These are phyloP conservation scores for Melaleuca alternifolia DNA, from an alignment of 345 rosid species.

Conservation along the genomic window DNA sequence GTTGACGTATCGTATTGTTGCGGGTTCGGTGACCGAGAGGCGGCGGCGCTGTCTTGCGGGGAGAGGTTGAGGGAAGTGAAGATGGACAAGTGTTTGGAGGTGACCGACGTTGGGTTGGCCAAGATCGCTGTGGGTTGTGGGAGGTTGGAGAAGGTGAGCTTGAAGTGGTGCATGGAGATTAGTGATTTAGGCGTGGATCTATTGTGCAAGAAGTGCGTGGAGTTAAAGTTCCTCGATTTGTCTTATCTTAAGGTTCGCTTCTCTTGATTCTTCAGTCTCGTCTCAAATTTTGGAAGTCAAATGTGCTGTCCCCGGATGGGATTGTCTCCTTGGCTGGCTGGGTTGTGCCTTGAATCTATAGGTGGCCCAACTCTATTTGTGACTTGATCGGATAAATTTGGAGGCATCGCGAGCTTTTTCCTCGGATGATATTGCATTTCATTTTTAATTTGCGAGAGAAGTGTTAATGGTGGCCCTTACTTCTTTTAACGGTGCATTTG, in stretches of 20 bases:
- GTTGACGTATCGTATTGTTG: slow-evolving; percentile 72
- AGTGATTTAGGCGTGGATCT: slow-evolving; percentile 76
- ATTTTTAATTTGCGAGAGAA: not conserved
- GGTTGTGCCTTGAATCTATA: not conserved
- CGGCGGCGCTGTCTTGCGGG: slow-evolving; percentile 66
- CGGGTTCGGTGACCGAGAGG: slow-evolving; percentile 71
- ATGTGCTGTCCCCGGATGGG: not conserved
- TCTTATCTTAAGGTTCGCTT: slow-evolving; percentile 93
- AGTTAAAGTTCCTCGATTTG: slow-evolving; percentile 57
- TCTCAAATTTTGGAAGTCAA: not conserved
- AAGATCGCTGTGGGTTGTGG: slow-evolving; percentile 62
- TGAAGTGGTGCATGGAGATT: slow-evolving; percentile 97
- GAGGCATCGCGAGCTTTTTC: not conserved
- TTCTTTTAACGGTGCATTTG: not conserved
- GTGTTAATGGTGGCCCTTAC: not conserved
- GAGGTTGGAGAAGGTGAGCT: slow-evolving; percentile 57
- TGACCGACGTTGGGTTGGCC: slow-evolving; percentile 85
- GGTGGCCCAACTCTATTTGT: not conserved
- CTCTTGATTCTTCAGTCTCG: not conserved
- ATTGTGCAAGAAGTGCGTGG: slow-evolving; percentile 62
- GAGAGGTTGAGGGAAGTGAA: slow-evolving; percentile 51
- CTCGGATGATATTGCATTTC: not conserved
- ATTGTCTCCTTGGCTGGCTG: not conserved
- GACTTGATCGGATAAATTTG: not conserved
- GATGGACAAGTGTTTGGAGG: slow-evolving; percentile 72